Evolutionary conservation across 179 eudicot genomes (phyloP).

Genomic region (Sideroxylon spinosum): DNA sequence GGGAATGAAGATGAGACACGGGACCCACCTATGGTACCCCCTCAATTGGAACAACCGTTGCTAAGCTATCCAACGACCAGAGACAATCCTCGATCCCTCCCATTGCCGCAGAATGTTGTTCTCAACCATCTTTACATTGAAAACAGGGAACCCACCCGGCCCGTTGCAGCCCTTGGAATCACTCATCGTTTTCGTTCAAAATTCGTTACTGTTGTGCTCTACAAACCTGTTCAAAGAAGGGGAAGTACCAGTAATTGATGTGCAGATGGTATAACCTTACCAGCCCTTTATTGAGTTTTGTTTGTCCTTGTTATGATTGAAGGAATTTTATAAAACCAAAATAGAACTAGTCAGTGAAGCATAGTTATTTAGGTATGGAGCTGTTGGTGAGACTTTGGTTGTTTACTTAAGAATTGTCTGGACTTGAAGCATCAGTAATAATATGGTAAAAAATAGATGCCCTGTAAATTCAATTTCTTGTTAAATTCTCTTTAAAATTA

Average conservation of each 20-base stretch:
- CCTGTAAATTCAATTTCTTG: not conserved
- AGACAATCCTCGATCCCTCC: constrained; percentile 43
- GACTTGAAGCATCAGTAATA: not conserved
- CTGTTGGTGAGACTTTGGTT: not conserved
- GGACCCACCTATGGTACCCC: constrained; percentile 77
- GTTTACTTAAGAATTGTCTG: constrained; percentile 5
- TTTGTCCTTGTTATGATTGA: not conserved
- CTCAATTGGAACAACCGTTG: constrained; percentile 70
- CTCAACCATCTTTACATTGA: constrained; percentile 90
- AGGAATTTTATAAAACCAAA: constrained; percentile 8
- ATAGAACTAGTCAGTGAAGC: constrained; percentile 8
- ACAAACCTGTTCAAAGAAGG: constrained; percentile 79
- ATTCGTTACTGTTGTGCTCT: constrained; percentile 78
- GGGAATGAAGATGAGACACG: constrained; percentile 69
- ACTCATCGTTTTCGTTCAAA: constrained; percentile 88
- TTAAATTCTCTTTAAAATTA: not conserved
- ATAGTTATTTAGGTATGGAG: not conserved
- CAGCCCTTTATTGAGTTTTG: not conserved
- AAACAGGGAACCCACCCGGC: constrained; percentile 64
- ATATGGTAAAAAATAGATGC: not conserved
- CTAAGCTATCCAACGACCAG: constrained; percentile 46
- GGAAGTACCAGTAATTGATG: constrained; percentile 36
- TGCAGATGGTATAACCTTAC: not conserved
- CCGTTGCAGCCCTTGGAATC: constrained; percentile 82
- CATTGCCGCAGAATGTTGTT: constrained; percentile 61